Evolutionary conservation across 1,139 yeast species (phyloP).

Genomic region (Sugiyamaella novakii): DNA sequence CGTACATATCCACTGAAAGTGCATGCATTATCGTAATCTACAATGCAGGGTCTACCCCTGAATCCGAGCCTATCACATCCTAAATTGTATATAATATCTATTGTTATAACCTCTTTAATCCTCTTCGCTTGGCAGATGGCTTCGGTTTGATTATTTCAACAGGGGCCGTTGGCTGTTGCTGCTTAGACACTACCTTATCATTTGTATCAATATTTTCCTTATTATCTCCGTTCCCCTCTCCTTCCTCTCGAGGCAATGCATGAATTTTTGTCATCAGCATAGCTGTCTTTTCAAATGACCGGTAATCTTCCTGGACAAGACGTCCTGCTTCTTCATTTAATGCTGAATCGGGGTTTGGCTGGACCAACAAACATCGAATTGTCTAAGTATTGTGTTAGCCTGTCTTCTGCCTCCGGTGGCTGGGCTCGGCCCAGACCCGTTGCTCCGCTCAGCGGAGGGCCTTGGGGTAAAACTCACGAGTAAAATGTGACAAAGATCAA

Average conservation of each 20-base stretch:
- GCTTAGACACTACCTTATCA: background rate
- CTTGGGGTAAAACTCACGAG: conserved; percentile 26
- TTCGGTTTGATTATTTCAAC: too few species aligned
- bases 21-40: too few species aligned
- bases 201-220: conserved; percentile 1
- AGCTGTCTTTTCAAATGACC: conserved; percentile 37
- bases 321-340: conserved; percentile 43
- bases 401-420: conserved; percentile 1
- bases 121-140: background rate
- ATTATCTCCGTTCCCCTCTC: conserved; percentile 5
- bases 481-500: conserved; percentile 37
- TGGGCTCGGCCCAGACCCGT: conserved; percentile 5
- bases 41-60: background rate
- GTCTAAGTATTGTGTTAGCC: conserved; percentile 27
- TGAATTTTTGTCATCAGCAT: conserved; percentile 40
- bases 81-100: background rate
- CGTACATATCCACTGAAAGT: too few species aligned
- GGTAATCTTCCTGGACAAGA: conserved; percentile 38
- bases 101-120: background rate
- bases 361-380: conserved; percentile 40
- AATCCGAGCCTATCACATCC: too few species aligned
- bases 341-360: conserved; percentile 44
- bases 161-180: background rate
- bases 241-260: conserved; percentile 28
- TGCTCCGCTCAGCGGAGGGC: background rate